phyloP scores from a whole-genome alignment of 208 protist genomes.

The Herpetomonas tarakana region DNA sequence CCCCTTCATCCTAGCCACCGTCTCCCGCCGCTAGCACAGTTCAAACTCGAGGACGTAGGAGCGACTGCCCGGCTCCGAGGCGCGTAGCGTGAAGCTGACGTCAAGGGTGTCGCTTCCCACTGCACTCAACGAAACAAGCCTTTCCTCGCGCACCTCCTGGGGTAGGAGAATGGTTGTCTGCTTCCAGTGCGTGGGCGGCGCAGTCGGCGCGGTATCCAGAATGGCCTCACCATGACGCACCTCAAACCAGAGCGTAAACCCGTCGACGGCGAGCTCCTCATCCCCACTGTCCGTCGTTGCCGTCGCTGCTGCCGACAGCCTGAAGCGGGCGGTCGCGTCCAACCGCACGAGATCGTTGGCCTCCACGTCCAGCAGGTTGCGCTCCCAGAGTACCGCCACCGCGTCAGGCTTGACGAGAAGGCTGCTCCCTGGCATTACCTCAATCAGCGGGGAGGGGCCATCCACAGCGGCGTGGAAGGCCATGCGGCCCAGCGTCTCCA shows the following conservation, averaged over 20 bases:
- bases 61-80: conserved; percentile 25
- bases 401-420: conserved; percentile 34
- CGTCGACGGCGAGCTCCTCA: conserved; percentile 32
- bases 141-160: conserved; percentile 24
- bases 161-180: conserved; percentile 80
- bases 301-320: neutral
- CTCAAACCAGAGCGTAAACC: conserved; percentile 78
- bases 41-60: conserved; percentile 65
- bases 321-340: conserved; percentile 5
- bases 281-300: neutral
- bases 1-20: too few relatives aligned
- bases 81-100: conserved; percentile 25
- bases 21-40: too few relatives aligned
- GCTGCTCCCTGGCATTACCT: conserved; percentile 40
- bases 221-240: conserved; percentile 30
- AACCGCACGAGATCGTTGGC: conserved; percentile 23
- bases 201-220: conserved; percentile 54
- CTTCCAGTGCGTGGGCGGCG: conserved; percentile 87
- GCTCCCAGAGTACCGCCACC: conserved; percentile 28
- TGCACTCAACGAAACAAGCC: conserved; percentile 31
- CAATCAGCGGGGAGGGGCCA: conserved; percentile 41
- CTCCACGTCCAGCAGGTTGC: conserved; percentile 22
- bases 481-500: conserved; percentile 34
- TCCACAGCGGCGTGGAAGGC: conserved; percentile 50
- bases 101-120: conserved; percentile 18